phyloP scores from a whole-genome alignment of 805 yeast species.

The Suhomyces sp. region DNA sequence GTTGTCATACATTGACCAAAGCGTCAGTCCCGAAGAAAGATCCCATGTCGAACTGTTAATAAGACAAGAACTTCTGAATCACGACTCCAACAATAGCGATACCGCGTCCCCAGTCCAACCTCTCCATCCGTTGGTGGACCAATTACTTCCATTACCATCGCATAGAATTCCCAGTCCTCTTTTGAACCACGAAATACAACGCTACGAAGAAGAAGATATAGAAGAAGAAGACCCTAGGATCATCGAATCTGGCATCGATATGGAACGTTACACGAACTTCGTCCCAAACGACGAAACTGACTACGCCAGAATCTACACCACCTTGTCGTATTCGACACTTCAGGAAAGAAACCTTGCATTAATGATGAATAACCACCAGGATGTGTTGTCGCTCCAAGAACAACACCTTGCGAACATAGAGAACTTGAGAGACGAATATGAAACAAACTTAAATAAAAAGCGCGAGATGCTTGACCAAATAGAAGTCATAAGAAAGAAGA shows the following conservation, averaged over 20 bases:
- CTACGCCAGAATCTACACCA: conserved; percentile 29
- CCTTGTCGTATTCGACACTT: conserved; percentile 40
- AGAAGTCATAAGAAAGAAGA: conserved; percentile 39
- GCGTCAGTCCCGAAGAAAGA: conserved; percentile 36
- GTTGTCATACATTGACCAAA: conserved; percentile 37
- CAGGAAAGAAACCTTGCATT: conserved; percentile 43
- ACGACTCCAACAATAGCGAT: conserved; percentile 7
- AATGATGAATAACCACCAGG: conserved; percentile 29
- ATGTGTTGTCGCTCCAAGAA: conserved; percentile 40
- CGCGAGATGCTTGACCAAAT: conserved; percentile 43
- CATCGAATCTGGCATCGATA: conserved; percentile 31
- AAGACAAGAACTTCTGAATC: conserved; percentile 20
- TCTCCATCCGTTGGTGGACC: conserved; percentile 17
- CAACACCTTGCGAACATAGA: conserved; percentile 25
- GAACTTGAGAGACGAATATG: conserved; percentile 18
- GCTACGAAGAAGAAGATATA: conserved; percentile 31
- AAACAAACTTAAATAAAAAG: conserved; percentile 26
- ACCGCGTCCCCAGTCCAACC: background rate
- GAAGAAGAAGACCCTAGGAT: conserved; percentile 17
- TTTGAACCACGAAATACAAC: conserved; percentile 14
- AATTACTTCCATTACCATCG: conserved; percentile 16
- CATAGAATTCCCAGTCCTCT: conserved; percentile 10
- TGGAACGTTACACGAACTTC: conserved; percentile 22
- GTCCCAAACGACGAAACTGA: conserved; percentile 15
- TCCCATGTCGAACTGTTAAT: conserved; percentile 36